phyloP scores from a whole-genome alignment of 768 basidiomycete genomes.

The Tricholoma sp. region DNA sequence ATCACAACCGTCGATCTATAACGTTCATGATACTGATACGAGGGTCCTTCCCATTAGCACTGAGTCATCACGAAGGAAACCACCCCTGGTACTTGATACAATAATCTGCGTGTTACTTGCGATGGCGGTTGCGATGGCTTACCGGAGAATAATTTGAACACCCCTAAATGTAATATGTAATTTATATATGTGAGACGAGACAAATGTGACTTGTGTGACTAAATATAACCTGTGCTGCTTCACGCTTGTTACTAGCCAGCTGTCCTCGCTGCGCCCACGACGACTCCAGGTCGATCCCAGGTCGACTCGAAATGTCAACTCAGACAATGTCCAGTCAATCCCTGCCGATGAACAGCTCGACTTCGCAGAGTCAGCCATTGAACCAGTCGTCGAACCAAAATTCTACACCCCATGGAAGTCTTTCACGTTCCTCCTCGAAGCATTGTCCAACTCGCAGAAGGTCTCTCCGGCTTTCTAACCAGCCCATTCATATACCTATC shows the following conservation, averaged over 20 bases:
- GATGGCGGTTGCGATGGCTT: constrained; percentile 63
- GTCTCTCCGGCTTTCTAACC: constrained; percentile 32
- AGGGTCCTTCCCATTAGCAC: constrained; percentile 9
- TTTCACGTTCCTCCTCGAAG: constrained; percentile 4
- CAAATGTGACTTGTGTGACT: constrained; percentile 6
- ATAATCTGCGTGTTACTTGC: constrained; percentile 71
- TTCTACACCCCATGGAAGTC: constrained; percentile 2
- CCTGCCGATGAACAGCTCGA: not conserved
- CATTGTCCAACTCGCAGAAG: constrained; percentile 21
- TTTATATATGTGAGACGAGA: constrained; percentile 14
- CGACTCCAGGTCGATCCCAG: not conserved
- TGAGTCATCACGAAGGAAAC: constrained; percentile 20
- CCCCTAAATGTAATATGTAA: not conserved
- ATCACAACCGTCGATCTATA: constrained; percentile 3
- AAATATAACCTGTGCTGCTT: not conserved
- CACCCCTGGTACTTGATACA: constrained; percentile 66
- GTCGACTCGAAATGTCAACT: not conserved
- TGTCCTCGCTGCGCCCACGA: not conserved
- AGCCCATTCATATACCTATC: constrained; percentile 39
- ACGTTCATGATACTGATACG: constrained; percentile 7
- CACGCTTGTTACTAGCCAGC: too few species aligned
- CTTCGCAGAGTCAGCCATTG: not conserved
- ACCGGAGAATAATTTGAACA: constrained; percentile 45
- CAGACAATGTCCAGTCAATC: not conserved
- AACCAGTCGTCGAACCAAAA: too few species aligned